phyloP scores from a whole-genome alignment of 352 stramenopile species.

The Phytophthora boehmeriae region DNA sequence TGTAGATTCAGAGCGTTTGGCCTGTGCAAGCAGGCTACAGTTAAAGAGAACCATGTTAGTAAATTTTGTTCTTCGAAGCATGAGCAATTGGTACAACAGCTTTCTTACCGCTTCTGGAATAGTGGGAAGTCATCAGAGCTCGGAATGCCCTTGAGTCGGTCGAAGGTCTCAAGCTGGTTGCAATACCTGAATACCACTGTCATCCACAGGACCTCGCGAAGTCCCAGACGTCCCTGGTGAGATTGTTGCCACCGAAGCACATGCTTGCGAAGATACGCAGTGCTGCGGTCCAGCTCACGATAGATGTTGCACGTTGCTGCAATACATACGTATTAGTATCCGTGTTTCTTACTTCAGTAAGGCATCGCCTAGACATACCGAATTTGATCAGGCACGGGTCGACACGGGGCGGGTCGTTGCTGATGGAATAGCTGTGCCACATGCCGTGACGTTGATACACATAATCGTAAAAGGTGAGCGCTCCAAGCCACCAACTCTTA shows the following conservation, averaged over 20 bases:
- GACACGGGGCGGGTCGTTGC: constrained; percentile 69
- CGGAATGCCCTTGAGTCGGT: constrained; percentile 79
- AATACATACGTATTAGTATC: constrained; percentile 7
- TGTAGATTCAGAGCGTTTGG: constrained; percentile 61
- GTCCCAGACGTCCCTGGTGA: constrained; percentile 69
- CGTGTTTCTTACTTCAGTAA: neutral
- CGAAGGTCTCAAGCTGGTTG: constrained; percentile 85
- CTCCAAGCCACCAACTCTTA: constrained; percentile 87
- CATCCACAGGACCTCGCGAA: constrained; percentile 85
- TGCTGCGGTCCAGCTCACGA: constrained; percentile 81
- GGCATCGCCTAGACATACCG: constrained; percentile 39
- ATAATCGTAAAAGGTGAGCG: constrained; percentile 85
- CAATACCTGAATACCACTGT: constrained; percentile 80
- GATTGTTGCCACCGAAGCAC: constrained; percentile 77
- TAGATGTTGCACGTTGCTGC: constrained; percentile 86
- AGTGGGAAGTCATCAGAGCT: constrained; percentile 65
- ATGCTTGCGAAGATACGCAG: constrained; percentile 81
- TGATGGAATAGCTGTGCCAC: constrained; percentile 87
- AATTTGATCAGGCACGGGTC: constrained; percentile 78
- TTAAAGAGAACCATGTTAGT: constrained; percentile 4
- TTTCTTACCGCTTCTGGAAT: constrained; percentile 70
- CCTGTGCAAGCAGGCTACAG: constrained; percentile 44
- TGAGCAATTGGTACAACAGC: neutral
- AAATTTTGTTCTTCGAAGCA: neutral
- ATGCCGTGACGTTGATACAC: constrained; percentile 87